Conservation (phyloP, 2,329 filamentous ascomycete species). For the Fusarium penzigii region DNA sequence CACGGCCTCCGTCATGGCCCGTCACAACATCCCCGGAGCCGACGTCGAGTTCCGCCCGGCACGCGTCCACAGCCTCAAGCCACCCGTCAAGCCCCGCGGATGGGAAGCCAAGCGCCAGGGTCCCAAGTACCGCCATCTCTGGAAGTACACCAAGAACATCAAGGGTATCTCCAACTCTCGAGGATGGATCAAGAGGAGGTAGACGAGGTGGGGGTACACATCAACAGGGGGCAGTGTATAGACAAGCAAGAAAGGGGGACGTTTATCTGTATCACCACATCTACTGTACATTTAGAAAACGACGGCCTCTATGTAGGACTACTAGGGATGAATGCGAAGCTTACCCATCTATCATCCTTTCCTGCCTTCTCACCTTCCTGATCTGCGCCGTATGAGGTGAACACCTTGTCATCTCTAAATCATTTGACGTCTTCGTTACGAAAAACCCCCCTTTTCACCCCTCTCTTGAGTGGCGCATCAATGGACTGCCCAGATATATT, state of each 20-base stretch:
- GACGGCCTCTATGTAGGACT: conserved; percentile 24
- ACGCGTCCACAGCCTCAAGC: conserved; percentile 69
- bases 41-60: conserved; percentile 84
- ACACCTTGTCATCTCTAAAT: too few species aligned
- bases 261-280: conserved; percentile 21
- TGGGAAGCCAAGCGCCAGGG: conserved; percentile 68
- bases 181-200: conserved; percentile 45
- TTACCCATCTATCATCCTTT: neutral
- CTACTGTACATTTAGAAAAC: conserved; percentile 30
- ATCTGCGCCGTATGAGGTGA: too few species aligned
- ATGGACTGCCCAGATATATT: too few species aligned
- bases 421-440: too few species aligned
- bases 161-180: conserved; percentile 44
- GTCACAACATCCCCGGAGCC: conserved; percentile 71
- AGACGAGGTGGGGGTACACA: conserved; percentile 5
- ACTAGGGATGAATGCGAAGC: conserved; percentile 5
- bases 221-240: conserved; percentile 12
- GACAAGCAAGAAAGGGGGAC: neutral
- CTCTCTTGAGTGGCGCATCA: too few species aligned
- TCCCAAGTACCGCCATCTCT: conserved; percentile 64
- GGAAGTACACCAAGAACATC: conserved; percentile 66
- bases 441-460: too few species aligned
- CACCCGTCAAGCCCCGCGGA: conserved; percentile 59
- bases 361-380: too few species aligned
- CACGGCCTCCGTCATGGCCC: conserved; percentile 84